Base-by-base conservation (phyloP, 345 rosid species). In the Sapria himalayana region DNA sequence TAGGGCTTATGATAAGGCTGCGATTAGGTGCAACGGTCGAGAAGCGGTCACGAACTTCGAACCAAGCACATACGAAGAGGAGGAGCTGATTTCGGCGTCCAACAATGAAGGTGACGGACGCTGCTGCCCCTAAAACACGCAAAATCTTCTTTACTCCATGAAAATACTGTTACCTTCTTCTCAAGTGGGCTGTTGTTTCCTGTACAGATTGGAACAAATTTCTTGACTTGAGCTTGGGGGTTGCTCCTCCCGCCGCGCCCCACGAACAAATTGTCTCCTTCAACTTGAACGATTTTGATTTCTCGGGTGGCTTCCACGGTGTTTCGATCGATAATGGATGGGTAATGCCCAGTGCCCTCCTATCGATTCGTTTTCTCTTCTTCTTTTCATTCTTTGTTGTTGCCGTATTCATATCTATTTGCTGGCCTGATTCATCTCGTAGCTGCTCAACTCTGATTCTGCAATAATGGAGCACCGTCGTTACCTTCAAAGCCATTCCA, bases 1-100 rank as follows among this genome's bases (percentile, higher is more conserved):
- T 55, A 85, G 96, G 64, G 96, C 85, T 45, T 85, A 85, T 54
- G 98, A 89, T 56, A 82, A 69, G 67, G 95, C 99, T 55, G 92
- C 93, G 37, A 63, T 89, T 11, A 79, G 72, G 25, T 76, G 73
- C 45, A 71, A 68, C 50, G 96, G 94, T n/a, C 71, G 68, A 55
- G 99, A 91, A 54, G 94, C 99, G 0, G 76, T 91, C 33, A 80
- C 96, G 20, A 91, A 91, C 64, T 91, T 91, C 51, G 82, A 76
- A 32, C 72, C 86, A 2, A 73, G 70, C 57, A 45, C 59, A 0
- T 84, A 84, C 18, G 72, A 69, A 13, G 78, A 49, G 3, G 74
- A 49, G 3, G 74, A 77, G 51, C 54, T 60, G 3, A 33, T 33
- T 5, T 43, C 56, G 0, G 63, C 43, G 29, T 48, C 59, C 42